Conservation (phyloP, 2,329 filamentous ascomycete species). For the Blastomyces gilchristii region DNA sequence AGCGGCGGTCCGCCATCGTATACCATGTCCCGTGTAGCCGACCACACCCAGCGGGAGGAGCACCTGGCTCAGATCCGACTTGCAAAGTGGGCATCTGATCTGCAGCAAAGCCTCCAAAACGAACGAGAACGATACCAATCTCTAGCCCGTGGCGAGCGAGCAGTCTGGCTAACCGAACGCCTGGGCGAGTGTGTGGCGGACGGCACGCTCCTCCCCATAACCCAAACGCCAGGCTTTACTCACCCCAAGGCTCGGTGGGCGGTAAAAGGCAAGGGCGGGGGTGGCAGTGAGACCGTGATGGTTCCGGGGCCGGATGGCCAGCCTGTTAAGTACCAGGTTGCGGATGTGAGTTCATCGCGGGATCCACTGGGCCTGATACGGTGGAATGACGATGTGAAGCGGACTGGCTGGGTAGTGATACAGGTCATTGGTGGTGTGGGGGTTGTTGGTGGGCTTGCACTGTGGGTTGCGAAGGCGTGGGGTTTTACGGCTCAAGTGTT, state of each 20-base stretch:
- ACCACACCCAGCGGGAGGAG: constrained; percentile 51
- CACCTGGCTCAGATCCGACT: constrained; percentile 58
- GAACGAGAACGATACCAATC: constrained; percentile 61
- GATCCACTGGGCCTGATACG: constrained; percentile 73
- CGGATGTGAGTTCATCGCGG: constrained; percentile 41
- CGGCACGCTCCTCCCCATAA: constrained; percentile 49
- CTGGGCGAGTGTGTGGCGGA: constrained; percentile 58
- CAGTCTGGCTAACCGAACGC: constrained; percentile 57
- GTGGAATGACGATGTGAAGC: constrained; percentile 55
- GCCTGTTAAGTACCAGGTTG: constrained; percentile 26
- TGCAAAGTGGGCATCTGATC: constrained; percentile 70
- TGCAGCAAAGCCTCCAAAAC: constrained; percentile 64
- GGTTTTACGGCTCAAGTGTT: constrained; percentile 27
- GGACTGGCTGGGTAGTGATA: constrained; percentile 56
- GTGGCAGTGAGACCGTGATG: constrained; percentile 19
- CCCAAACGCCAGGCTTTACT: constrained; percentile 27
- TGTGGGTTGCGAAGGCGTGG: constrained; percentile 47
- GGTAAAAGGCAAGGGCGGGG: background rate
- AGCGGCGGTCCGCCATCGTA: constrained; percentile 38
- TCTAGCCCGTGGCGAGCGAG: constrained; percentile 52
- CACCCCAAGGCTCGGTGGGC: constrained; percentile 17
- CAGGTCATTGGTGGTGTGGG: constrained; percentile 66
- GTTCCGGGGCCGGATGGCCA: constrained; percentile 20
- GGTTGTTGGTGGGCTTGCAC: constrained; percentile 59
- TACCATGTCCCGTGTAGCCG: constrained; percentile 51